phyloP scores from a whole-genome alignment of 2,329 filamentous ascomycete genomes.

The Paramyrothecium sp. region DNA sequence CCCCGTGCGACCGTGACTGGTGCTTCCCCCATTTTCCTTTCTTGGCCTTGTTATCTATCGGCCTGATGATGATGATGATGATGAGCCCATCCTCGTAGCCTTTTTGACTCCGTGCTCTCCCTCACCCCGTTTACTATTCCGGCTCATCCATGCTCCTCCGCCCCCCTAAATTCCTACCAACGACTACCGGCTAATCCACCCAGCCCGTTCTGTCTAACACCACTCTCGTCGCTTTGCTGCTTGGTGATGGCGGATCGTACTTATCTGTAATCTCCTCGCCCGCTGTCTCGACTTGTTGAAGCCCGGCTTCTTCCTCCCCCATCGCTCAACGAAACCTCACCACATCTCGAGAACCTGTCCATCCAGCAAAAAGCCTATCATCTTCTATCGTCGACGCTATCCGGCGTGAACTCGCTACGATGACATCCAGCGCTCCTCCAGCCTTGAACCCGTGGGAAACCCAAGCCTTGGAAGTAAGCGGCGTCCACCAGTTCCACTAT shows the following conservation, averaged over 20 bases:
- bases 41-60: not conserved
- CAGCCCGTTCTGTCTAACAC: too few species aligned
- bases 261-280: not conserved
- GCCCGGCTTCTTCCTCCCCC: not conserved
- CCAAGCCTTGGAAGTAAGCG: slow-evolving; percentile 18
- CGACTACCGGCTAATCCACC: too few species aligned
- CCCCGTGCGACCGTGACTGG: not conserved
- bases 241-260: not conserved
- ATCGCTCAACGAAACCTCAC: not conserved
- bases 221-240: not conserved
- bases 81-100: too few species aligned
- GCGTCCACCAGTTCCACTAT: not conserved
- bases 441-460: slow-evolving; percentile 23
- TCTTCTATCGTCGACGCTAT: not conserved
- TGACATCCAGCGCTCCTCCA: slow-evolving; percentile 12
- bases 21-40: not conserved
- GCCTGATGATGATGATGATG: too few species aligned
- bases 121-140: too few species aligned
- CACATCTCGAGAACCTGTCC: not conserved
- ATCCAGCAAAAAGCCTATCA: too few species aligned
- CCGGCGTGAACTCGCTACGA: not conserved
- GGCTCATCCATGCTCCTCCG: too few species aligned
- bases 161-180: too few species aligned
- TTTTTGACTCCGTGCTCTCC: too few species aligned
- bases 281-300: not conserved